These are phyloP conservation scores for Didymella pinodella DNA, from an alignment of 2,329 filamentous ascomycete genomes.

Conservation along the genomic window DNA sequence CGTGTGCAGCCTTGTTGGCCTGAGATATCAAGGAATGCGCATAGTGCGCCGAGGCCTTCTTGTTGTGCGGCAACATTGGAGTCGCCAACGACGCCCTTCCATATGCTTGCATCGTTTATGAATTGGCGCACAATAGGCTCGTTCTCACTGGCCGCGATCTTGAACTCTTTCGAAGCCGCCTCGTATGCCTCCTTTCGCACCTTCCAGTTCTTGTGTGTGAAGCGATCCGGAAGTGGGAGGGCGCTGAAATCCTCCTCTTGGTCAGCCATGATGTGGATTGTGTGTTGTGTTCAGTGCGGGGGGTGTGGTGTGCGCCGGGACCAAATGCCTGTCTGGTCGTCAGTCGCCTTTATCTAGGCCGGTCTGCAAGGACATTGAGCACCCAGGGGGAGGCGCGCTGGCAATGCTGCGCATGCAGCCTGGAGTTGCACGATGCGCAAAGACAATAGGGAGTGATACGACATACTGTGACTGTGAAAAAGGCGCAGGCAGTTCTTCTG, in stretches of 20 bases:
- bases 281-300: constrained; percentile 21
- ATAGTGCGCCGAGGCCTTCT: constrained; percentile 86
- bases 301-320: constrained; percentile 12
- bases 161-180: constrained; percentile 87
- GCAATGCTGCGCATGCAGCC: constrained; percentile 9
- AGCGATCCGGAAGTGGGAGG: constrained; percentile 79
- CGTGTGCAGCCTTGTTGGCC: constrained; percentile 79
- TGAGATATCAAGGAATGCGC: constrained; percentile 90
- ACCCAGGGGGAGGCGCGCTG: not conserved
- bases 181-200: constrained; percentile 95
- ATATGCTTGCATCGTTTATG: constrained; percentile 80
- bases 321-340: constrained; percentile 10
- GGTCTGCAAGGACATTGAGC: constrained; percentile 6
- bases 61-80: constrained; percentile 97
- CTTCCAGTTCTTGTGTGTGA: constrained; percentile 96
- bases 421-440: not conserved
- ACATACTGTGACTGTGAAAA: constrained; percentile 4
- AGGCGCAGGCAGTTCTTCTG: not conserved
- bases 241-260: constrained; percentile 81
- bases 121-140: constrained; percentile 89
- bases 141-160: constrained; percentile 81
- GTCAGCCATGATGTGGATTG: constrained; percentile 71
- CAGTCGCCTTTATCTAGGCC: constrained; percentile 14
- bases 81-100: constrained; percentile 92
- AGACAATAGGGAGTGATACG: not conserved